Evolutionary conservation across 257 asterid genomes (phyloP).

Genomic region (Solanum peruvianum): DNA sequence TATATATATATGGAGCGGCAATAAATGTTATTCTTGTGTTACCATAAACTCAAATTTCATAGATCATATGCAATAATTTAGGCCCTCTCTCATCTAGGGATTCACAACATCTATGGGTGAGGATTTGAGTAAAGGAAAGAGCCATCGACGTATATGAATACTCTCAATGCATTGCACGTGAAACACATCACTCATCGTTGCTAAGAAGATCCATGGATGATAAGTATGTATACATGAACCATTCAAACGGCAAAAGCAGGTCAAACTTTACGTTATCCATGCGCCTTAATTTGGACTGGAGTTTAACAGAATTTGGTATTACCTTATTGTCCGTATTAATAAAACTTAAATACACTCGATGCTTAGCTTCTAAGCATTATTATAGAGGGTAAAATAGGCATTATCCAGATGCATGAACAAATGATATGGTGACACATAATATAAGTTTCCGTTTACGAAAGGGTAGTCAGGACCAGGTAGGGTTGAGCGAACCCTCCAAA

Average conservation of each 20-base stretch:
- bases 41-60: neutral
- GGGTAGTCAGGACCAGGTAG: neutral
- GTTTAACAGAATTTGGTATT: neutral
- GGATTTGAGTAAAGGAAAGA: neutral
- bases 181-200: neutral
- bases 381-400: neutral
- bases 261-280: neutral
- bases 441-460: neutral
- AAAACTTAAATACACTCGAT: neutral
- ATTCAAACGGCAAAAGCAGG: neutral
- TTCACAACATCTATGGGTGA: neutral
- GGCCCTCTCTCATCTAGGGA: neutral
- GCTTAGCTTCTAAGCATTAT: neutral
- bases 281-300: slow-evolving; percentile 1
- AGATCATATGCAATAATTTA: neutral
- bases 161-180: neutral
- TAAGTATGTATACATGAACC: neutral
- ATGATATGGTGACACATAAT: neutral
- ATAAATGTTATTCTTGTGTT: neutral
- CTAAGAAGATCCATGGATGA: neutral
- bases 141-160: neutral
- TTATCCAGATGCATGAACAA: neutral
- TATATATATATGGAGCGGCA: too few species aligned
- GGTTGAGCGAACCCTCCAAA: neutral
- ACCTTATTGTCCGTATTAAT: neutral